A percentile compares a stretch with the other conserved stretches of the same genome.
phyloP scores from a whole-genome alignment of 768 basidiomycete species.

The Hortiboletus flavorubellus region DNA sequence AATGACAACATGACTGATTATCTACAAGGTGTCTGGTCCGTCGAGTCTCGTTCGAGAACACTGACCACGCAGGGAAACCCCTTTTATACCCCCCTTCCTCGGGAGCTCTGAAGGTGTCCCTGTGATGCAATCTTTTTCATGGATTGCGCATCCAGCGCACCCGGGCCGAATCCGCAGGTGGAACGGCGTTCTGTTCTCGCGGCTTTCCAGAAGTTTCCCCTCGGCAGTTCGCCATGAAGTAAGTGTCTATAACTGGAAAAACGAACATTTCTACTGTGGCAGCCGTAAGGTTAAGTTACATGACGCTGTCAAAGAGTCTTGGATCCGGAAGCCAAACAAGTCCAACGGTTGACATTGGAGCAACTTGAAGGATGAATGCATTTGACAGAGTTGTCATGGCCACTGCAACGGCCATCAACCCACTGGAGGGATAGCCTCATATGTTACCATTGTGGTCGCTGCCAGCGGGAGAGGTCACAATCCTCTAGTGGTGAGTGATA shows the following conservation, averaged over 20 bases:
- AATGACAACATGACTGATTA: background rate
- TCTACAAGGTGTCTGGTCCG: background rate
- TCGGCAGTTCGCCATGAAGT: background rate
- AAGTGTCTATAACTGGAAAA: background rate
- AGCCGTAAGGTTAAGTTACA: background rate
- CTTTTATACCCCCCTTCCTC: background rate
- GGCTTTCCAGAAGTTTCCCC: background rate
- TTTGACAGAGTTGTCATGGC: background rate
- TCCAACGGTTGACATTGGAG: background rate
- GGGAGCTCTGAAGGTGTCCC: background rate
- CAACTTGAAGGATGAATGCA: background rate
- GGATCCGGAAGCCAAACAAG: background rate
- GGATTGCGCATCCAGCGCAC: background rate
- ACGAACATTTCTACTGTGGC: background rate
- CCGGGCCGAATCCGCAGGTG: constrained; percentile 4
- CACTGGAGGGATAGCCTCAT: background rate
- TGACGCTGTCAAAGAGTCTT: background rate
- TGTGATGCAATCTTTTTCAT: background rate
- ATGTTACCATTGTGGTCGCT: background rate
- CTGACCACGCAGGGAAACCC: background rate
- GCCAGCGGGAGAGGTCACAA: background rate
- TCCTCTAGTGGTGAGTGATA: background rate
- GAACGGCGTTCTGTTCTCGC: constrained; percentile 7
- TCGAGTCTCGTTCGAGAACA: background rate
- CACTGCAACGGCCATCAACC: background rate